Evolutionary conservation across 768 basidiomycete species (phyloP), one percentile per base, ranked within the genome.

Genomic region (Phaeotremella skinneri): DNA sequence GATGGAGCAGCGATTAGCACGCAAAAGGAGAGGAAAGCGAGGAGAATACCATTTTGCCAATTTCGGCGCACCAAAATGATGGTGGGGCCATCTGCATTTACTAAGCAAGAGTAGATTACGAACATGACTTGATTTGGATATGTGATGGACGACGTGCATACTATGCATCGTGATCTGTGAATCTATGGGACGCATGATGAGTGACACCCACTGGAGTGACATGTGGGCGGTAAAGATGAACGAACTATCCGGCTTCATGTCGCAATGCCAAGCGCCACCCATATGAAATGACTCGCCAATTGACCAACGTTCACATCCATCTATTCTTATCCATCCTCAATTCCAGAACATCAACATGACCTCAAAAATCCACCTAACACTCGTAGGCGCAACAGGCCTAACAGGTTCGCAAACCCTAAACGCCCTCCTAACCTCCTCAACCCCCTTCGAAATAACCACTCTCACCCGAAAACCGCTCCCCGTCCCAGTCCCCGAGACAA

Each of bases 301-400:
- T 9, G 9, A 39, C 9, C 9, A n/a, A 39, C 9, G 11, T 39
- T 39, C 13, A 7, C 43, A 45, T 45, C 43, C 23, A 11, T 45
- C 23, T 21, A 7, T 6, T 9, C 43, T 45, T 21, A 23, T 14
- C 11, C 13, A 13, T 23, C 11, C 23, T 23, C 43, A 45, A 45
- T 14, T 7, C 43, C 13, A 13, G 7, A 20, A 11, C 21, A 45
- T 49, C 51, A 34, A 29, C 52, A 54, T 47, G 54, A 49, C 42
- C 25, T 4, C 60, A 13, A 37, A 49, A 1, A 60, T 53, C 16
- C 52, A 61, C 25, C 41, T 76, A 50, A 73, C 68, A 17, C 63
- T 74, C 16, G 63, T 64, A 17, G 75, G 75, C 26, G 66, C 71
- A 1, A 76, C 75, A 13, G 75, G 75, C 29, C 68, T 76, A 2